phyloP scores from a whole-genome alignment of 257 asterid genomes.

The Solanum clarkiae region DNA sequence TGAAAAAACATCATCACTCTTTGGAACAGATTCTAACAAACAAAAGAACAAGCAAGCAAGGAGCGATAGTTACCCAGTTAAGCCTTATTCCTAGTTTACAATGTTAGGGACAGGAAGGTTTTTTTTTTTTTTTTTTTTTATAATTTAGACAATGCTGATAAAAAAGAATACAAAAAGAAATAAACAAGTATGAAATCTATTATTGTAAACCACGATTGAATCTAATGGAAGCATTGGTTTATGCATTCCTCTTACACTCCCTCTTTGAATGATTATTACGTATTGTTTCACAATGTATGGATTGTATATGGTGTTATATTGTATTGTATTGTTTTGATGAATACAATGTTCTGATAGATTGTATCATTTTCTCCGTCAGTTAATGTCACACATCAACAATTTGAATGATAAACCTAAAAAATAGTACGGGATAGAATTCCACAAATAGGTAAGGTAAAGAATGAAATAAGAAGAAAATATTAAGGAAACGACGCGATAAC shows the following conservation, averaged over 20 bases:
- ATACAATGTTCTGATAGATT: too few species aligned
- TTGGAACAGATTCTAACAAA: neutral
- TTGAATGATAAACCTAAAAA: too few species aligned
- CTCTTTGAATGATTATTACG: too few species aligned
- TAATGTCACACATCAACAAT: too few species aligned
- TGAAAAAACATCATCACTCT: neutral
- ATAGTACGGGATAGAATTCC: too few species aligned
- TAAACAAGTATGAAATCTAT: neutral
- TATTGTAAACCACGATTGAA: neutral
- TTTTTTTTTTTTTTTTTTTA: neutral
- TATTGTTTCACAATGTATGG: too few species aligned
- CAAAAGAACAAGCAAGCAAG: neutral
- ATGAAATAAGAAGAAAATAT: too few species aligned
- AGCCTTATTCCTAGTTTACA: neutral
- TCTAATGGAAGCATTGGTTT: neutral
- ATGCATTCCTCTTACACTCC: neutral
- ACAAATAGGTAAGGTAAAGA: too few species aligned
- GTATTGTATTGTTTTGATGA: too few species aligned
- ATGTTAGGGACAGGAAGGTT: neutral
- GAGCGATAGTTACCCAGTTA: neutral
- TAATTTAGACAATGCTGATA: neutral
- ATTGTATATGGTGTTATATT: too few species aligned
- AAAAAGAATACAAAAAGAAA: neutral
- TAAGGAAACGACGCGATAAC: too few species aligned
- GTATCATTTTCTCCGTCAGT: too few species aligned